A percentile compares a stretch with the other conserved stretches of the same genome.
Conservation (phyloP, 345 rosid genomes). For the Toxicodendron radicans region DNA sequence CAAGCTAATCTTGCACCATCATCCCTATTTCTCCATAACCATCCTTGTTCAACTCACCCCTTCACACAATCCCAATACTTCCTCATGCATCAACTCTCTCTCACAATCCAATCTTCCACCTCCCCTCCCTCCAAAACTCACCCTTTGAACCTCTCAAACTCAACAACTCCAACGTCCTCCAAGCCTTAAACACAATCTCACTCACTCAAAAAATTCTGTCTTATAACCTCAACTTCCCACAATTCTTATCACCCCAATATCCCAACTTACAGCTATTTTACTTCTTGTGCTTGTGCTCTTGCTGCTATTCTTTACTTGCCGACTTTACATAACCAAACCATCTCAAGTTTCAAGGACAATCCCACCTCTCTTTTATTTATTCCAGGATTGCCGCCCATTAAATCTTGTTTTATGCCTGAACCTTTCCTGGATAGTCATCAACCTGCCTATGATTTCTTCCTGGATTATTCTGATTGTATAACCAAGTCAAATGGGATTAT, state of each 20-base stretch:
- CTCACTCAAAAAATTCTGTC: constrained; percentile 1
- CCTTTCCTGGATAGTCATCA: constrained; percentile 28
- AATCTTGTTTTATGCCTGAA: constrained; percentile 28
- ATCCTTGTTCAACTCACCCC: constrained; percentile 15
- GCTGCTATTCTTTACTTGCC: constrained; percentile 28
- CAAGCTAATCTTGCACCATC: constrained; percentile 25
- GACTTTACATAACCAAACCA: constrained; percentile 19
- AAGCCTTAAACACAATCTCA: constrained; percentile 19
- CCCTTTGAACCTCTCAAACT: constrained; percentile 19
- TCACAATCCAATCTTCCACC: neutral
- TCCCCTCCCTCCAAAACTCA: constrained; percentile 12
- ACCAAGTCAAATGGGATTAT: too few relatives aligned
- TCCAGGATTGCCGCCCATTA: constrained; percentile 35
- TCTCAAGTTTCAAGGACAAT: constrained; percentile 27
- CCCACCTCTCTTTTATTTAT: constrained; percentile 13
- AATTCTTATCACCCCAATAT: constrained; percentile 16
- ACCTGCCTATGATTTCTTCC: constrained; percentile 18
- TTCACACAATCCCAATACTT: neutral
- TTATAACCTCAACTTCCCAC: constrained; percentile 10
- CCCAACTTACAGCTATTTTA: constrained; percentile 30
- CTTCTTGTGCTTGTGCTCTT: constrained; percentile 33
- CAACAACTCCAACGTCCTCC: constrained; percentile 14
- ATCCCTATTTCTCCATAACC: constrained; percentile 1
- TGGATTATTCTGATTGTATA: constrained; percentile 2
- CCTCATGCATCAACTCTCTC: neutral